phyloP scores from a whole-genome alignment of 495 filamentous ascomycete species.

The Hyaloscypha bicolor region DNA sequence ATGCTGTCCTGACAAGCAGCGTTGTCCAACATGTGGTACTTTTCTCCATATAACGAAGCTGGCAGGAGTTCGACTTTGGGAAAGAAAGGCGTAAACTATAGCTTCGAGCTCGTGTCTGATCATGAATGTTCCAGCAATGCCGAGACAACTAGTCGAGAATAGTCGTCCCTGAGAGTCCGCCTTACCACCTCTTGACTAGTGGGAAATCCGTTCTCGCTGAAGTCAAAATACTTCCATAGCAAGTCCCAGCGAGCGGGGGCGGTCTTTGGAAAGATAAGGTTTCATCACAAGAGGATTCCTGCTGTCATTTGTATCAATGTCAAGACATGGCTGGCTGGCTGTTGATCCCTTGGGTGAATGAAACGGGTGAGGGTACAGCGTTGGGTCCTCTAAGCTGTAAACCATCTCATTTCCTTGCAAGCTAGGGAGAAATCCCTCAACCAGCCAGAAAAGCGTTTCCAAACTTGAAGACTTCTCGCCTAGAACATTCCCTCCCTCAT shows the following conservation, averaged over 20 bases:
- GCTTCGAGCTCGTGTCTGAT: not conserved
- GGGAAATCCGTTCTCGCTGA: not conserved
- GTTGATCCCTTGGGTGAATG: not conserved
- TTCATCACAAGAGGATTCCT: not conserved
- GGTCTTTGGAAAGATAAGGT: not conserved
- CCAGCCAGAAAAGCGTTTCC: not conserved
- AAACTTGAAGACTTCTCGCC: not conserved
- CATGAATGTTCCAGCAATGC: not conserved
- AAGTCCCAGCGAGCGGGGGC: not conserved
- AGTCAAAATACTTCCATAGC: not conserved
- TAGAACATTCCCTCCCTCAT: not conserved
- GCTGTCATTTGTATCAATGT: not conserved
- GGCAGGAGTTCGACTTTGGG: not conserved
- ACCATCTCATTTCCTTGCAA: not conserved
- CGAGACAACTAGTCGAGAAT: not conserved
- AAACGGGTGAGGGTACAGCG: not conserved
- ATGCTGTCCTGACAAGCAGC: not conserved
- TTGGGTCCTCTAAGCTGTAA: slow-evolving; percentile 3
- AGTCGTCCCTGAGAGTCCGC: not conserved
- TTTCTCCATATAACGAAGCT: slow-evolving; percentile 2
- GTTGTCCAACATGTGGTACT: not conserved
- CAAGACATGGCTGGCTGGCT: not conserved
- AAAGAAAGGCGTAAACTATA: not conserved
- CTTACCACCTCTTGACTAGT: not conserved
- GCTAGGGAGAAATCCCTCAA: not conserved